phyloP scores from a whole-genome alignment of 345 rosid genomes.

The Adansonia digitata region DNA sequence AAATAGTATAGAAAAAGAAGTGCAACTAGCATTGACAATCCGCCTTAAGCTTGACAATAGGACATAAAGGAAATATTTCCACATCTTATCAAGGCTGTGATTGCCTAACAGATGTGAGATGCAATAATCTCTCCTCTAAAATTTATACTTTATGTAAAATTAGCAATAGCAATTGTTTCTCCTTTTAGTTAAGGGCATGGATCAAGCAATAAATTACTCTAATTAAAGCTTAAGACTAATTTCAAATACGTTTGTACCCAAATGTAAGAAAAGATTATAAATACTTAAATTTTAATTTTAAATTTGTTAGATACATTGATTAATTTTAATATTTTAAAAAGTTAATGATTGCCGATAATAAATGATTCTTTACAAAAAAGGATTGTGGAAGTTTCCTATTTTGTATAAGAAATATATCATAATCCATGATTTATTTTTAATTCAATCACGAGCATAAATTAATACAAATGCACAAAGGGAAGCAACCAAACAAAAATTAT shows the following conservation, averaged over 20 bases:
- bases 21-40: slow-evolving; percentile 4
- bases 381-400: neutral
- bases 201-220: neutral
- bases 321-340: too few species aligned
- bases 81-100: neutral
- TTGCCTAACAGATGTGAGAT: neutral
- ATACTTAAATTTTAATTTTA: too few species aligned
- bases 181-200: neutral
- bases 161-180: neutral
- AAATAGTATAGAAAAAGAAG: neutral
- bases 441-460: neutral
- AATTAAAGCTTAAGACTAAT: too few species aligned
- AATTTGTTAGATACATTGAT: too few species aligned
- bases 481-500: neutral
- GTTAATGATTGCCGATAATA: neutral
- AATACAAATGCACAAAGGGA: neutral
- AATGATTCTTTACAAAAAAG: neutral
- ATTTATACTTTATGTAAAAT: neutral
- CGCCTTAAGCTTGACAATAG: neutral
- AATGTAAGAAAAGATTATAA: too few species aligned
- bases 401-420: neutral
- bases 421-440: fast-evolving
- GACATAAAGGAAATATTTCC: neutral
- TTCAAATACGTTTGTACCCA: too few species aligned
- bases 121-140: neutral